Percentiles rank a stretch among this genome's conserved stretches.
phyloP scores from a whole-genome alignment of 2,329 filamentous ascomycete genomes.

The Periconia sp. region DNA sequence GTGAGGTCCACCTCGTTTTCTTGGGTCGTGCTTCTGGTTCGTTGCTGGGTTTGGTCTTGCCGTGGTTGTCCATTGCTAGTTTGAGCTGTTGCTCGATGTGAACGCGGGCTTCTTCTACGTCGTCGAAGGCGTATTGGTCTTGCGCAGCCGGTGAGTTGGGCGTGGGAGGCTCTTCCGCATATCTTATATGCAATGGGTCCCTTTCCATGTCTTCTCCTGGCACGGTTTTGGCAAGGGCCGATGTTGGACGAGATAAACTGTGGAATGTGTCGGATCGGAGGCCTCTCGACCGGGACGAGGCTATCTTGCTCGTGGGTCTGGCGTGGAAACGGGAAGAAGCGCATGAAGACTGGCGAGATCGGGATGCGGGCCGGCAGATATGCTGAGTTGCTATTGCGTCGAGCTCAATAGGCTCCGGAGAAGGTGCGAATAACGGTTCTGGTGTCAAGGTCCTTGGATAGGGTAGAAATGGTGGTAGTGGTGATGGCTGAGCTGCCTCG shows the following conservation, averaged over 20 bases:
- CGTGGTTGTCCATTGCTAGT: background rate
- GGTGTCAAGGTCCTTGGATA: background rate
- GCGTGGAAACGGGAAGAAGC: slow-evolving; percentile 24
- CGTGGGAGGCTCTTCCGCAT: slow-evolving; percentile 21
- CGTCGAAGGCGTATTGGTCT: slow-evolving; percentile 1
- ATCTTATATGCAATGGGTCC: slow-evolving; percentile 19
- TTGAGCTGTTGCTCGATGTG: slow-evolving; percentile 1
- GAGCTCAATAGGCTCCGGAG: slow-evolving; percentile 1
- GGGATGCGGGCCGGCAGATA: background rate
- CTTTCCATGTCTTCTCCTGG: slow-evolving; percentile 27
- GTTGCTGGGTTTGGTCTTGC: background rate
- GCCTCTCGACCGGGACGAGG: slow-evolving; percentile 31
- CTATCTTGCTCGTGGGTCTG: slow-evolving; percentile 30
- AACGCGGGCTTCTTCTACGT: background rate
- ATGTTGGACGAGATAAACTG: slow-evolving; percentile 25
- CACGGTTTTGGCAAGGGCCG: slow-evolving; percentile 18
- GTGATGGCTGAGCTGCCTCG: background rate
- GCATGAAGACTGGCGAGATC: slow-evolving; percentile 26
- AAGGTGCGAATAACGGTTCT: background rate
- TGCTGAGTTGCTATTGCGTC: background rate
- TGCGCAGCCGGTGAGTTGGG: slow-evolving; percentile 16
- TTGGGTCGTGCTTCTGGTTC: background rate
- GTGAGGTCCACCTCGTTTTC: slow-evolving; percentile 3
- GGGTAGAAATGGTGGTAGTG: background rate
- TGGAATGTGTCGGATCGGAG: slow-evolving; percentile 26